Evolutionary conservation across 352 stramenopile genomes (phyloP).

Genomic region (Pythium coloratum): DNA sequence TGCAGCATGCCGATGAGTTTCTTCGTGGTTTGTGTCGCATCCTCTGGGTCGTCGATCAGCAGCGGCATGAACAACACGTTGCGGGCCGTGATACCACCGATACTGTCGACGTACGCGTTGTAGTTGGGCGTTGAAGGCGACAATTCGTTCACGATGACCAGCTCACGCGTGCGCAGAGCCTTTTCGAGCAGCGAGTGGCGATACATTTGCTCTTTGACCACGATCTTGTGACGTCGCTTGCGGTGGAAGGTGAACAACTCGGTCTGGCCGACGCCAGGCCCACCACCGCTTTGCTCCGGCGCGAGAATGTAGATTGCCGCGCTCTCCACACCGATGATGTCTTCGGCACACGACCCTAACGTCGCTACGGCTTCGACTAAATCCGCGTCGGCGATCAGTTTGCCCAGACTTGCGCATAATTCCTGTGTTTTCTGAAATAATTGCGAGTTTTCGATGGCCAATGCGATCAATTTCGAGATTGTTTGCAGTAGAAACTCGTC

Average conservation of each 20-base stretch:
- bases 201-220: conserved; percentile 52
- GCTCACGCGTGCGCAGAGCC: conserved; percentile 40
- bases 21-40: conserved; percentile 21
- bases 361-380: conserved; percentile 58
- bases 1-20: conserved; percentile 69
- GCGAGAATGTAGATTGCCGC: conserved; percentile 60
- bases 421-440: conserved; percentile 81
- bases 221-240: conserved; percentile 61
- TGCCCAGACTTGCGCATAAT: conserved; percentile 59
- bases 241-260: conserved; percentile 76
- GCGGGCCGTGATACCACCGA: conserved; percentile 44
- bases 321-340: conserved; percentile 72
- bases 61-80: conserved; percentile 70
- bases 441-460: conserved; percentile 81
- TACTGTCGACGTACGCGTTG: conserved; percentile 73
- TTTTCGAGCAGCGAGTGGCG: conserved; percentile 53
- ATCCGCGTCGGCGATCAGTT: conserved; percentile 60
- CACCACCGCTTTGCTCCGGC: neutral
- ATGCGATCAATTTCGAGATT: conserved; percentile 74
- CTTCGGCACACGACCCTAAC: conserved; percentile 53
- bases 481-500: conserved; percentile 76
- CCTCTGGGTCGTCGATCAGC: conserved; percentile 48
- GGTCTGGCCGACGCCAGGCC: conserved; percentile 5
- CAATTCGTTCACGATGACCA: conserved; percentile 72
- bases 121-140: conserved; percentile 34